Percentiles rank a stretch among this genome's conserved stretches.
These are phyloP conservation scores for Byssoonygena ceratinophila DNA, from an alignment of 2,329 filamentous ascomycete genomes.

Conservation along the genomic window DNA sequence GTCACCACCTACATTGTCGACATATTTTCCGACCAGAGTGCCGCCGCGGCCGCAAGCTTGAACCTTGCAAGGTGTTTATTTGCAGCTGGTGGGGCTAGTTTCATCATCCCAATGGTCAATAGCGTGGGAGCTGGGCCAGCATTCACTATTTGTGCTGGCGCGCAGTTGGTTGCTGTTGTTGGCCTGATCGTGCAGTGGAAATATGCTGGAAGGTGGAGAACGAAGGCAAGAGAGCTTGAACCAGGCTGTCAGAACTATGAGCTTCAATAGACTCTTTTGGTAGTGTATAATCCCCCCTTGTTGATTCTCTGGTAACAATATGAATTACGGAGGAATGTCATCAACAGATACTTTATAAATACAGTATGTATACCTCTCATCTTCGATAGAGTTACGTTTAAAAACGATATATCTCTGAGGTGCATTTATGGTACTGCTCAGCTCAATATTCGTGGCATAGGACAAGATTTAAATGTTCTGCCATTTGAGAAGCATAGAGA, in stretches of 20 bases:
- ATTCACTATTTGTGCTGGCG: conserved; percentile 37
- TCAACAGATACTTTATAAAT: too few species aligned
- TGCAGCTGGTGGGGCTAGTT: conserved; percentile 43
- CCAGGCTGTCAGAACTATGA: neutral
- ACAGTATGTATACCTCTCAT: too few species aligned
- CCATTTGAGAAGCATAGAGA: too few species aligned
- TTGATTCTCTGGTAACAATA: too few species aligned
- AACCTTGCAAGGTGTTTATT: conserved; percentile 46
- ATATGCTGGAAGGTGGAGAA: conserved; percentile 7
- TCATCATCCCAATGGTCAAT: conserved; percentile 42
- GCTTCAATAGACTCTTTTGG: too few species aligned
- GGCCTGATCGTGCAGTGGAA: conserved; percentile 3
- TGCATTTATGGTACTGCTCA: too few species aligned
- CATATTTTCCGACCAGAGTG: conserved; percentile 41
- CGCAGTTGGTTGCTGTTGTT: neutral
- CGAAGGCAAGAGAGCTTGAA: neutral
- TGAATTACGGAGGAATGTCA: too few species aligned
- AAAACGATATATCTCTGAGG: too few species aligned
- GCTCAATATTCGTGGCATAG: too few species aligned
- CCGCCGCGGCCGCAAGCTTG: conserved; percentile 44
- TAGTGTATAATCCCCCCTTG: too few species aligned
- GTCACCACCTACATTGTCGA: conserved; percentile 47
- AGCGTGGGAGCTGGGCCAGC: conserved; percentile 38
- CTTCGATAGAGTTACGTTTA: too few species aligned
- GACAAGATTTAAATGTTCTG: too few species aligned